Base-by-base conservation (phyloP, 768 basidiomycete genomes). In the Amanita rimosa region DNA sequence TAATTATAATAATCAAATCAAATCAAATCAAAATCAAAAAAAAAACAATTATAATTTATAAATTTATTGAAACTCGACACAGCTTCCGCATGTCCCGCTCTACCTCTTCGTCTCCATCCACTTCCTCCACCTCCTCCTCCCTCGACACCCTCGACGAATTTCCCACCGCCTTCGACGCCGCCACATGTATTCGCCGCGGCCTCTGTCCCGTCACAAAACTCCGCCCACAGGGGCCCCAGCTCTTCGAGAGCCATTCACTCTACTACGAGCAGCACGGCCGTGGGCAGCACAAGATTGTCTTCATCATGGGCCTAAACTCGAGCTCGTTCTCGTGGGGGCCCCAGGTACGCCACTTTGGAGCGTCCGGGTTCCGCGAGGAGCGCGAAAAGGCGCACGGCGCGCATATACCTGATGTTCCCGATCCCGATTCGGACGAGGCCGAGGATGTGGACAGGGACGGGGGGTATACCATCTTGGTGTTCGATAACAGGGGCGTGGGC, bases 401-500 rank as follows among this genome's bases (percentile, higher is more conserved):
- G 16, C 13, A 4, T 16, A 10, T 22, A 13, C 6, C 26, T 16
- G 33, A 36, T 27, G 22, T 26, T 16, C 21, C 21, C 7, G 48
- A 17, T 7, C 13, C 27, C 8, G 27, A 27, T 27, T 2, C 8
- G 27, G 27, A 27, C 27, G 27, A 10, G 29, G 29, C 3, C 29
- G 29, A 29, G 10, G 41, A 51, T 26, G 51, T 50, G 44, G 38
- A 52, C 50, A 24, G 55, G 13, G 63, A 68, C 10, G 65, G 45
- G 10, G 45, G 76, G 27, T 83, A 82, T 57, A 72, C 78, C 0
- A 66, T 76, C 10, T 67, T 91, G 1, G 84, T 87, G 4, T 89
- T 91, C 58, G 89, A 91, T 62, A 90, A 92, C 60, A 74, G 89
- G 31, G 89, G 89, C 1, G 85, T 85, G 5, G 89, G 89, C 6